Percentiles rank a stretch among this genome's conserved stretches.
phyloP scores from a whole-genome alignment of 108 stramenopile species.

The Licmophora abbreviata region DNA sequence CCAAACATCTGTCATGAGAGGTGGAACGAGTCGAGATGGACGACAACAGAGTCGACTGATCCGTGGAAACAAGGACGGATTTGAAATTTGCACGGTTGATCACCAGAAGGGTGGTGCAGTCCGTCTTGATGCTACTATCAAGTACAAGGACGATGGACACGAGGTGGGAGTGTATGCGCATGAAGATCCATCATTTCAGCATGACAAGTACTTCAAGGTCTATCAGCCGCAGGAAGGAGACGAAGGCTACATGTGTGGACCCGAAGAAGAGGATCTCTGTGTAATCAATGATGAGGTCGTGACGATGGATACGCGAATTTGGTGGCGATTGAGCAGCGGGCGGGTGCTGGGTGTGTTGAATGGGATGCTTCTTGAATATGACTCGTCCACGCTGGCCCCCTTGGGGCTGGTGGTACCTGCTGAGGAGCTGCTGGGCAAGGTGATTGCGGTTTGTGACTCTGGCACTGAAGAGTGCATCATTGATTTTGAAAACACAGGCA shows the following conservation, averaged over 20 bases:
- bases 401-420: slow-evolving; percentile 86
- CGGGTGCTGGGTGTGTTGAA: slow-evolving; percentile 87
- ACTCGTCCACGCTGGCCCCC: slow-evolving; percentile 80
- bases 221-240: slow-evolving; percentile 44
- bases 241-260: slow-evolving; percentile 8
- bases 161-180: slow-evolving; percentile 68
- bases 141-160: slow-evolving; percentile 35
- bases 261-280: slow-evolving; percentile 4
- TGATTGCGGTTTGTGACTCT: slow-evolving; percentile 61
- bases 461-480: slow-evolving; percentile 37
- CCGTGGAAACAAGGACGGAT: slow-evolving; percentile 72
- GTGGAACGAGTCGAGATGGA: slow-evolving; percentile 71
- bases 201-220: slow-evolving; percentile 74
- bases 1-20: slow-evolving; percentile 87
- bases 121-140: slow-evolving; percentile 72
- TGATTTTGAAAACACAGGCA: slow-evolving; percentile 32
- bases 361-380: slow-evolving; percentile 90
- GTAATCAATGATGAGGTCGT: slow-evolving; percentile 17
- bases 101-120: slow-evolving; percentile 73
- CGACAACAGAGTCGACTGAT: slow-evolving; percentile 81
- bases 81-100: slow-evolving; percentile 86
- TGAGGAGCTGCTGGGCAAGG: slow-evolving; percentile 70
- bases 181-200: slow-evolving; percentile 66
- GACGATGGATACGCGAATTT: slow-evolving; percentile 50
- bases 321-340: slow-evolving; percentile 93